phyloP scores from a whole-genome alignment of 139 green algal species.

The Chlamydomonas schloesseri region DNA sequence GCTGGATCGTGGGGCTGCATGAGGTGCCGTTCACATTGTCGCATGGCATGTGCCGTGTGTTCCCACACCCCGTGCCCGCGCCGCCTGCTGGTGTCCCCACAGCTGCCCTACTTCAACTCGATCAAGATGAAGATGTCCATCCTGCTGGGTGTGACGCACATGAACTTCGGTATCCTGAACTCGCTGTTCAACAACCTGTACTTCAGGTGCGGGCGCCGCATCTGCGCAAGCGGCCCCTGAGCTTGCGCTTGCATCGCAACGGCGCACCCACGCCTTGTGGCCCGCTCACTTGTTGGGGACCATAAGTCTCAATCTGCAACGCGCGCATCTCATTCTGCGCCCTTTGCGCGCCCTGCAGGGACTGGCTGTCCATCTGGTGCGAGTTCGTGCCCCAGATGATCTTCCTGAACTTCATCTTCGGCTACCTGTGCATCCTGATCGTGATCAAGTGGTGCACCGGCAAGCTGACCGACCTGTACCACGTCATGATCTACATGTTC shows the following conservation, averaged over 20 bases:
- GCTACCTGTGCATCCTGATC: conserved; percentile 97
- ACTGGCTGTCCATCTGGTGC: conserved; percentile 87
- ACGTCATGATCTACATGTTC: conserved; percentile 99
- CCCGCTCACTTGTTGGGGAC: too few relatives aligned
- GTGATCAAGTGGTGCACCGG: conserved; percentile 89
- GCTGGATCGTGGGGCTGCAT: too few relatives aligned
- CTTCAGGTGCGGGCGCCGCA: conserved; percentile 21
- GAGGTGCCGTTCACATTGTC: too few relatives aligned
- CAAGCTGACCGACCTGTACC: conserved; percentile 93
- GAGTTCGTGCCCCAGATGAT: conserved; percentile 96
- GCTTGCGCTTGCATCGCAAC: neutral
- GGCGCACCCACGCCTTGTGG: too few relatives aligned
- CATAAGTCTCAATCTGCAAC: too few relatives aligned
- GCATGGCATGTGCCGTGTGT: too few relatives aligned
- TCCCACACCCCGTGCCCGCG: too few relatives aligned
- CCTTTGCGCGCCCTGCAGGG: conserved; percentile 42
- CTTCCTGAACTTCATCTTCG: conserved; percentile 97
- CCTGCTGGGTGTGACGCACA: conserved; percentile 93
- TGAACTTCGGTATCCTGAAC: conserved; percentile 96
- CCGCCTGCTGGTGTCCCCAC: too few relatives aligned
- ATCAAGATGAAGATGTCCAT: conserved; percentile 99
- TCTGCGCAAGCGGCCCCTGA: neutral
- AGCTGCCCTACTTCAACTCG: conserved; percentile 95
- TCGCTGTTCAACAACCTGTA: conserved; percentile 91
- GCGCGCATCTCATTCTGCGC: too few relatives aligned